Percentiles rank a stretch among this genome's conserved stretches.
Evolutionary conservation across 2,329 filamentous ascomycete genomes (phyloP).

Genomic region (Podosphaera leucotricha): DNA sequence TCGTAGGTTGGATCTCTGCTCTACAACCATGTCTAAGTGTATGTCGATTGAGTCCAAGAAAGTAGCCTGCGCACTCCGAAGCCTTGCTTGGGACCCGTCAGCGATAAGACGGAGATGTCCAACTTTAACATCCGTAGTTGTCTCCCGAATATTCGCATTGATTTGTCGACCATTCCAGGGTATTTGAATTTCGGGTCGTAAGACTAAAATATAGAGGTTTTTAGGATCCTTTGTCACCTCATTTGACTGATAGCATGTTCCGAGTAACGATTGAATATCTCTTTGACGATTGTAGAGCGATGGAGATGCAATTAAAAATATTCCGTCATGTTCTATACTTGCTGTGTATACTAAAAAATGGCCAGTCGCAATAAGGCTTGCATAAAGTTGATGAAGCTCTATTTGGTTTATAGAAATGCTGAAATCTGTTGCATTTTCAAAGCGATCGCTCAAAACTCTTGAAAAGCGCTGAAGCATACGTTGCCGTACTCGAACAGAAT

Average conservation of each 20-base stretch:
- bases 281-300: conserved; percentile 49
- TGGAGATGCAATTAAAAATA: conserved; percentile 69
- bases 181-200: conserved; percentile 57
- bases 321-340: conserved; percentile 45
- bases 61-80: conserved; percentile 54
- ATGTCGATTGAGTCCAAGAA: conserved; percentile 62
- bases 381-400: conserved; percentile 51
- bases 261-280: conserved; percentile 68
- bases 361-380: conserved; percentile 55
- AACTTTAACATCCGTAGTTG: conserved; percentile 62
- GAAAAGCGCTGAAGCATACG: conserved; percentile 93
- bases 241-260: conserved; percentile 50
- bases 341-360: conserved; percentile 70
- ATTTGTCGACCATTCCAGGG: conserved; percentile 64
- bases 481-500: conserved; percentile 88
- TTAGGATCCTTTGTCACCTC: conserved; percentile 49
- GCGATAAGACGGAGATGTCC: conserved; percentile 76
- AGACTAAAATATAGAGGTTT: conserved; percentile 65
- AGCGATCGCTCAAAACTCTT: conserved; percentile 70
- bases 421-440: conserved; percentile 92
- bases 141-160: conserved; percentile 46
- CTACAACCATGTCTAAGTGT: conserved; percentile 70
- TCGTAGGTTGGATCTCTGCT: conserved; percentile 78
- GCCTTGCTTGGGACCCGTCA: conserved; percentile 55
- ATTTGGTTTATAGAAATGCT: conserved; percentile 54